A percentile compares a stretch with the other conserved stretches of the same genome.
Evolutionary conservation across 169 alveolate genomes (phyloP).

Genomic region (Plasmodium berghei): DNA sequence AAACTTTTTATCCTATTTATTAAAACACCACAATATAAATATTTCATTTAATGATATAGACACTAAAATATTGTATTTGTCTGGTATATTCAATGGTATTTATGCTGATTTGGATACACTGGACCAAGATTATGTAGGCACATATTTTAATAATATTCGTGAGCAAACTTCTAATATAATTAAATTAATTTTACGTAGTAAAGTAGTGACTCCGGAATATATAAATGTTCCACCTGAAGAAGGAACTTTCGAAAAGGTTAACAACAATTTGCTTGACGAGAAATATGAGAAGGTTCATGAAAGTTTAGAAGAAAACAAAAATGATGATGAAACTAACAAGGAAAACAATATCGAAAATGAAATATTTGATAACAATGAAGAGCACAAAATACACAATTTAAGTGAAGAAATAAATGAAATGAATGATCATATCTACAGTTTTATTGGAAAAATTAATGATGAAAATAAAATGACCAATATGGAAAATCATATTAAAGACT

Average conservation of each 20-base stretch:
- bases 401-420: too few species aligned
- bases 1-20: slow-evolving; percentile 28
- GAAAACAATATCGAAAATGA: too few species aligned
- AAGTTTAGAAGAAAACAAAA: too few species aligned
- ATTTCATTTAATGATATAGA: slow-evolving; percentile 28
- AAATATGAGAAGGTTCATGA: too few species aligned
- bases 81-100: slow-evolving; percentile 37
- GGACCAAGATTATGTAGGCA: slow-evolving; percentile 7
- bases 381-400: too few species aligned
- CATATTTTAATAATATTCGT: slow-evolving; percentile 17
- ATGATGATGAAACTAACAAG: too few species aligned
- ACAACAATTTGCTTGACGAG: too few species aligned
- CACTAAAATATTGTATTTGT: slow-evolving; percentile 34
- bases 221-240: neutral
- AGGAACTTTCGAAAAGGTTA: neutral
- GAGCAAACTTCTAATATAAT: slow-evolving; percentile 28
- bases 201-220: slow-evolving; percentile 26
- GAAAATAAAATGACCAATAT: too few species aligned
- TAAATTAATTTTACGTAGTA: slow-evolving; percentile 43
- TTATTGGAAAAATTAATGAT: too few species aligned
- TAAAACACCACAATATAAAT: slow-evolving; percentile 11
- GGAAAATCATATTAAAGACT: too few species aligned
- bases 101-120: slow-evolving; percentile 33
- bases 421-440: too few species aligned
- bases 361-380: too few species aligned